Evolutionary conservation across 306 rosid species (phyloP).

Genomic region (Lathyrus oleraceus): DNA sequence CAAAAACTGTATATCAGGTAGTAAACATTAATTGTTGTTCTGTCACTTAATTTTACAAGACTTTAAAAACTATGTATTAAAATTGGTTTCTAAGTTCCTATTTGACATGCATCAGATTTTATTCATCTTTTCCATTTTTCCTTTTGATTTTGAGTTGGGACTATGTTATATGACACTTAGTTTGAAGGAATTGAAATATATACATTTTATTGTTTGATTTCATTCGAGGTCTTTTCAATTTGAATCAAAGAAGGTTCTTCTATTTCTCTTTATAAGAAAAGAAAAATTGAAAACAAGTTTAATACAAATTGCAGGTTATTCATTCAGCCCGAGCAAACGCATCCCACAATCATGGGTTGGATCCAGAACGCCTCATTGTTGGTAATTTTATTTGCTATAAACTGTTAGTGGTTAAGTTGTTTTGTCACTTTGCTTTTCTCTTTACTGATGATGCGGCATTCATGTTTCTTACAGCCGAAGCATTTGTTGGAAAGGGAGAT

Average conservation of each 20-base stretch:
- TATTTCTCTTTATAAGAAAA: slow-evolving; percentile 14
- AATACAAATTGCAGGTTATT: slow-evolving; percentile 62
- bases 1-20: slow-evolving; percentile 94
- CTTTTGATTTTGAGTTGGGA: slow-evolving; percentile 11
- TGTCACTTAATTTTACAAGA: slow-evolving; percentile 8
- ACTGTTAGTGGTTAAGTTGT: slow-evolving; percentile 27
- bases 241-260: slow-evolving; percentile 18
- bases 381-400: slow-evolving; percentile 47
- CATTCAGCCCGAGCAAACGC: slow-evolving; percentile 92
- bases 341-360: slow-evolving; percentile 84
- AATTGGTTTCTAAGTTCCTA: slow-evolving; percentile 21
- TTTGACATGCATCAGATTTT: neutral
- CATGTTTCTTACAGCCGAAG: slow-evolving; percentile 63
- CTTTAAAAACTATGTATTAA: neutral
- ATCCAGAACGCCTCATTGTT: slow-evolving; percentile 82
- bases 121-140: neutral
- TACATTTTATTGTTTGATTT: neutral
- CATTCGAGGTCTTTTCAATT: slow-evolving; percentile 14
- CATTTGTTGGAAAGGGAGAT: slow-evolving; percentile 82
- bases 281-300: neutral
- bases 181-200: neutral
- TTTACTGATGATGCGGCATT: slow-evolving; percentile 34
- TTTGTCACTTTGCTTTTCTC: slow-evolving; percentile 10
- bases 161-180: neutral
- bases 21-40: slow-evolving; percentile 26